phyloP scores from a whole-genome alignment of 257 asterid species.

The Gentiana straminea region DNA sequence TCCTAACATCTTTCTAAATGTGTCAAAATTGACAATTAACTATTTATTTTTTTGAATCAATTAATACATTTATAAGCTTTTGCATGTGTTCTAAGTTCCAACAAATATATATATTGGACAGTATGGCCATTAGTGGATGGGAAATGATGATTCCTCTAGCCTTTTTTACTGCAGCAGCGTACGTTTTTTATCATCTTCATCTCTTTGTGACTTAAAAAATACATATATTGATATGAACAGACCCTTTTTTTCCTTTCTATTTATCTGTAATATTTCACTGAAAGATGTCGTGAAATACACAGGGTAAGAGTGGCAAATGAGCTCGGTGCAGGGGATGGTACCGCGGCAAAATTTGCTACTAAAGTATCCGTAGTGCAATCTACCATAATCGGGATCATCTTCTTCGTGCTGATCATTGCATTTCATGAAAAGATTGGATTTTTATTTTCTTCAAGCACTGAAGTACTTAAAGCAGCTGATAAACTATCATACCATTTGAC shows the following conservation, averaged over 20 bases:
- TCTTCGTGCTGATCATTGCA: slow-evolving; percentile 21
- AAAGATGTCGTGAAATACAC: not conserved
- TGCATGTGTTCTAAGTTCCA: not conserved
- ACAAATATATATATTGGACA: slow-evolving; percentile 5
- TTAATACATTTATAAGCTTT: too few relatives aligned
- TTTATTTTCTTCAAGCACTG: slow-evolving; percentile 22
- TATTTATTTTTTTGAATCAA: too few relatives aligned
- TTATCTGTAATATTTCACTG: too few relatives aligned
- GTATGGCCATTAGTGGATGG: slow-evolving; percentile 44
- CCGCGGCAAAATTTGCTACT: slow-evolving; percentile 36
- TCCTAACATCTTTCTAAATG: too few relatives aligned
- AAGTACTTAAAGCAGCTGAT: slow-evolving; percentile 22
- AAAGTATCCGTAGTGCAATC: slow-evolving; percentile 24
- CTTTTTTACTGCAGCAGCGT: slow-evolving; percentile 46
- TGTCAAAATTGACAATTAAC: too few relatives aligned
- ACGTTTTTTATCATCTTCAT: not conserved
- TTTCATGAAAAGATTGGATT: slow-evolving; percentile 23
- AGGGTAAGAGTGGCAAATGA: slow-evolving; percentile 49
- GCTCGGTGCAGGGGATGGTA: slow-evolving; percentile 35
- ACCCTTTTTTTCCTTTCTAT: too few relatives aligned
- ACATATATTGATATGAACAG: too few relatives aligned
- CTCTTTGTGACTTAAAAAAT: too few relatives aligned
- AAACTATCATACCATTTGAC: slow-evolving; percentile 29
- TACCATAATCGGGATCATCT: slow-evolving; percentile 21
- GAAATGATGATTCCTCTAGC: slow-evolving; percentile 44